Base-by-base conservation (phyloP, 169 alveolate genomes). In the Eimeria praecox region DNA sequence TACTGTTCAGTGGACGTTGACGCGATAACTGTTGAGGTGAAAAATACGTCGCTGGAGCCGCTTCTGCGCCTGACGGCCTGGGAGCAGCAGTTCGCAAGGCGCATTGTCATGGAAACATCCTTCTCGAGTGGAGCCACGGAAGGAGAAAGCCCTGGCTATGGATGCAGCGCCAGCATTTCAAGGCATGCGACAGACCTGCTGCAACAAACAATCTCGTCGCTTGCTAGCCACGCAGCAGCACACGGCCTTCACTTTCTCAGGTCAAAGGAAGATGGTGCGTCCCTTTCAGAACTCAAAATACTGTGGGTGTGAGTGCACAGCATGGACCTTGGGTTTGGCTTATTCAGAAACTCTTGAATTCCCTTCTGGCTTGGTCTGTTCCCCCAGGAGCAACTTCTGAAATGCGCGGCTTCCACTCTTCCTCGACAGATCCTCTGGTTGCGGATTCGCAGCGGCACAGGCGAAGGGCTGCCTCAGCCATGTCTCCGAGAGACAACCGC, bases 191-290 rank as follows among this genome's bases (percentile, higher is more conserved):
- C 92, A 85, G 92, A 85, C 35, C 77, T 85, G 54, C 75, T 85
- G 77, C 92, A 85, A 77, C 92, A 85, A 49, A 85, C 92, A 6
- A 52, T 85, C 33, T 52, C 92, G 30, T 54, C 92, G 35, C 92
- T 85, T 42, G 92, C 92, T 30, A 85, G 78, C 78, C 92, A 85
- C 62, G 92, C 92, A n/a, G 92, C 92, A 33, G 92, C 92, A 27
- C 90, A 82, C 44, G 90, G 90, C 40, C 66, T 82, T 27, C 92
- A 62, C 75, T 85, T 85, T 20, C 75, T 52, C 52, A 85, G 40
- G 62, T 6, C 78, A 30, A 85, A 85, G 77, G 92, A 85, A 27
- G 92, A 85, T 10, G 35, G 92, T 85, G 40, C 20, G 92, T 27
- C n/a, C 5, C 24, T 78, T 71, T 52, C 54, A 35, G 85, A 75